Evolutionary conservation across 495 filamentous ascomycete genomes (phyloP).

Genomic region (Melanomma pulvis-pyrius): DNA sequence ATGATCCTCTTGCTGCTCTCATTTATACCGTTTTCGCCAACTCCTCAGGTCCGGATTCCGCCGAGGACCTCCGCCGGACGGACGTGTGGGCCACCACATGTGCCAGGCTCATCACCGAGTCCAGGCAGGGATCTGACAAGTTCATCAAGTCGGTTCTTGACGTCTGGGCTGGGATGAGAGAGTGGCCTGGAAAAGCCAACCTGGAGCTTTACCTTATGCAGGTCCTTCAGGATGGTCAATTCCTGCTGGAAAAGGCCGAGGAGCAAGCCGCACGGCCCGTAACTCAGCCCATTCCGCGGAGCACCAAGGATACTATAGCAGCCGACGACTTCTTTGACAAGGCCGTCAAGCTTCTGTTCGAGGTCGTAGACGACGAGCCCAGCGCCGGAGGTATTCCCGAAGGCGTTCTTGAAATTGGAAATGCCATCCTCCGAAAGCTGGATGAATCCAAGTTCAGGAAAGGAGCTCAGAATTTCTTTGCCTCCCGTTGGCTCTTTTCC

Average conservation of each 20-base stretch:
- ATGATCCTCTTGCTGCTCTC: slow-evolving; percentile 82
- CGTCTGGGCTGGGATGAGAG: slow-evolving; percentile 80
- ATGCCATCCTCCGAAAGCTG: slow-evolving; percentile 77
- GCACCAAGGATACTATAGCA: slow-evolving; percentile 70
- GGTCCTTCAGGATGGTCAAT: slow-evolving; percentile 87
- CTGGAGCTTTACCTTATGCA: slow-evolving; percentile 94
- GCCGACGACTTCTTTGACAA: slow-evolving; percentile 88
- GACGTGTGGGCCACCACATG: slow-evolving; percentile 87
- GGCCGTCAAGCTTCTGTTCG: slow-evolving; percentile 80
- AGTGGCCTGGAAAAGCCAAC: slow-evolving; percentile 85
- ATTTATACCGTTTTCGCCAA: slow-evolving; percentile 89
- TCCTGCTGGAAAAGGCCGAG: slow-evolving; percentile 78
- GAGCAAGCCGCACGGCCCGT: slow-evolving; percentile 60
- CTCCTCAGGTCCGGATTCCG: slow-evolving; percentile 76
- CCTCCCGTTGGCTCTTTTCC: slow-evolving; percentile 90
- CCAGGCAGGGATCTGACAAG: slow-evolving; percentile 60
- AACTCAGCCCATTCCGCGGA: slow-evolving; percentile 66
- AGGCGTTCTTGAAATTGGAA: slow-evolving; percentile 77
- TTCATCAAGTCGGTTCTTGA: slow-evolving; percentile 74
- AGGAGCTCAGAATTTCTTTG: slow-evolving; percentile 76
- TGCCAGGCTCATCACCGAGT: slow-evolving; percentile 71
- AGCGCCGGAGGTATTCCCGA: slow-evolving; percentile 81
- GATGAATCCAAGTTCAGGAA: slow-evolving; percentile 68
- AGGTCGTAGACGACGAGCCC: slow-evolving; percentile 74
- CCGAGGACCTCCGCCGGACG: slow-evolving; percentile 70